A percentile compares a stretch with the other conserved stretches of the same genome.
These are phyloP conservation scores for Phytophthora colocasiae DNA, from an alignment of 352 stramenopile species.

Conservation along the genomic window DNA sequence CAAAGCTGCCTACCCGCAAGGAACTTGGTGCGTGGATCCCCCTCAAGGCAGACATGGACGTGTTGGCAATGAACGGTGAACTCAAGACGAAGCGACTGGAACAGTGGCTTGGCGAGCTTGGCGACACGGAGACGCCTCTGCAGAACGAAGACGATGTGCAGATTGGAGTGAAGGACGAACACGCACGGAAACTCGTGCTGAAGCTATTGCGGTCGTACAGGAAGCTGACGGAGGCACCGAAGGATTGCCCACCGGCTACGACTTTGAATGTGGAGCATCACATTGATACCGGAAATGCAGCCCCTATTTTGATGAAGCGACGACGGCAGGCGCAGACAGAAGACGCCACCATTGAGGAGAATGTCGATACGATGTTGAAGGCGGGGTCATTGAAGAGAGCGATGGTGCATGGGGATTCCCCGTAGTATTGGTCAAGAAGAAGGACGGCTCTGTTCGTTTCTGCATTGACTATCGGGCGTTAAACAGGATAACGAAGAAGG, in stretches of 20 bases:
- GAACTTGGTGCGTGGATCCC: conserved; percentile 2
- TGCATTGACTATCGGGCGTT: neutral
- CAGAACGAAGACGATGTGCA: neutral
- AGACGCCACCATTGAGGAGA: neutral
- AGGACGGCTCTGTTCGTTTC: conserved; percentile 1
- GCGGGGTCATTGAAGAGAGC: conserved; percentile 1
- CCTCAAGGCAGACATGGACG: neutral
- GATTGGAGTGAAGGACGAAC: neutral
- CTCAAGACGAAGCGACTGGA: neutral
- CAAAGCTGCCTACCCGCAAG: neutral
- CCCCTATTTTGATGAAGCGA: conserved; percentile 1
- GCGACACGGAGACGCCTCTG: neutral
- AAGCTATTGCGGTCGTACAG: no score
- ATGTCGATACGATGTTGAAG: neutral
- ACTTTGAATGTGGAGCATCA: no score
- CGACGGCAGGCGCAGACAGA: neutral
- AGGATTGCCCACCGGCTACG: no score
- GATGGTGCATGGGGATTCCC: conserved; percentile 5
- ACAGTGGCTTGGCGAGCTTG: neutral
- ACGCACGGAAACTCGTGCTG: no score
- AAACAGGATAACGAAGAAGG: neutral
- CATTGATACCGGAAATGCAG: neutral
- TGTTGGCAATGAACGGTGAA: conserved; percentile 3
- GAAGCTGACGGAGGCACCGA: no score
- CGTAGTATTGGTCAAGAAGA: conserved; percentile 8